Base-by-base conservation (phyloP, 2,329 filamentous ascomycete genomes). In the Ceratocystis lukuohia region DNA sequence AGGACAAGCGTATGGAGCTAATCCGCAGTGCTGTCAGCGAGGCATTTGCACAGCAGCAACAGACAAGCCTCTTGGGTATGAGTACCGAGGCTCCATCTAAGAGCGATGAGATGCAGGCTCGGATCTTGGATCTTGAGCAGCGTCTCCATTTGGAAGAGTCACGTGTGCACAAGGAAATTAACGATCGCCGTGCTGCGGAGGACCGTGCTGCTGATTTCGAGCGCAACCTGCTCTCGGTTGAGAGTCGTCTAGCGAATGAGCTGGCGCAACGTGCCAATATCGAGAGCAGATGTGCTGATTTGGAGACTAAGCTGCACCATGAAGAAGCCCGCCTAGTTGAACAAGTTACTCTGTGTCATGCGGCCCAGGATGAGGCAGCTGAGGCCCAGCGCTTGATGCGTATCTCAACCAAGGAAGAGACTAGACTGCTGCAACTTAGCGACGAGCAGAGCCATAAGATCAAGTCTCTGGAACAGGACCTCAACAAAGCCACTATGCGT, bases 1-100 rank as follows among this genome's bases (percentile, higher is more conserved):
- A 87, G 69, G 91, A 96, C 72, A 86, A 87, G 71, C 90, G 85
- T 71, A 75, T 92, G 71, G 91, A 96, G 67, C 91, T 93, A 74
- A 90, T 99, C 70, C 87, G 87, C 65, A 78, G 79, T 28, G 84
- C 84, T 56, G 81, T 93, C 30, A 77, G 87, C 65, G 93, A 97
- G 70, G 91, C 88, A 37, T 77, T 96, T 50, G 80, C 80, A 25
- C 73, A 78, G 8, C 83, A 41, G 37, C 37, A 41, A 8, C 37
- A 87, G 66, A 80, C 84, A 63, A 78, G 74, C 62, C 76, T 72
- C 67, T 74, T 28, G 22, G 25, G 15, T 37, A 28, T 66, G 22
- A 79, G 82, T 8, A 80, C 84, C 48, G 77, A 81, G 30, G 77
- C 81, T 22, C 62, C 66, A 57, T 76, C 77, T n/a, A 80, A 82